Evolutionary conservation across 176 grass and related monocot genomes (phyloP), one percentile per base, ranked within the genome.

Genomic region (Cymbopogon citratus): DNA sequence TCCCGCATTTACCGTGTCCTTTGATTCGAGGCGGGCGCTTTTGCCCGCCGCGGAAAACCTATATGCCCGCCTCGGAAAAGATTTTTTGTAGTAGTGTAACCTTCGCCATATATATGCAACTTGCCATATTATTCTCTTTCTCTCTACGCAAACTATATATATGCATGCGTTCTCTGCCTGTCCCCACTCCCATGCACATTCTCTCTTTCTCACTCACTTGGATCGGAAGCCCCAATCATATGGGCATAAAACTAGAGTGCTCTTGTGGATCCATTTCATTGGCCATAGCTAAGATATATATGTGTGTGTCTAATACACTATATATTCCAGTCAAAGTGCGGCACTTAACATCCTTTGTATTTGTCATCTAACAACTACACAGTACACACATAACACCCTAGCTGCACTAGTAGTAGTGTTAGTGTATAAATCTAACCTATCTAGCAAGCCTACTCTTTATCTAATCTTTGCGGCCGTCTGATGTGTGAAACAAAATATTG

Each of bases 161-260:
- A n/a, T n/a, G n/a, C 11, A 62, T 63, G 33, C 38, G 11, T 75
- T 39, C 57, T 76, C 54, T 16, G 40, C 44, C 71, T 78, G 83
- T 19, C 83, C 69, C 78, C 73, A 67, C 83, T 74, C 49, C 83
- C 74, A 86, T 90, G 88, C 74, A 90, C 79, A 86, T 35, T 81
- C 69, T 61, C 27, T 56, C n/a, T n/a, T n/a, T n/a, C n/a, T n/a
- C n/a, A n/a, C n/a, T n/a, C n/a, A n/a, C n/a, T n/a, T n/a, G n/a
- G n/a, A n/a, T n/a, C 38, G 38, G 38, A 39, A 39, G 38, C 38
- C 38, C 38, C 79, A 90, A 90, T 90, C 79, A 90, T 90, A 69
- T 33, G 74, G 38, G 88, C 79, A 90, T 86, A 90, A 73, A 82
- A 82, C 54, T 66, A 24, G 57, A 57, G 56, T 66, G 65, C 21